Percentiles rank a stretch among this genome's conserved stretches.
Evolutionary conservation across 108 stramenopile genomes (phyloP).

Genomic region (Cyclotella sp.): DNA sequence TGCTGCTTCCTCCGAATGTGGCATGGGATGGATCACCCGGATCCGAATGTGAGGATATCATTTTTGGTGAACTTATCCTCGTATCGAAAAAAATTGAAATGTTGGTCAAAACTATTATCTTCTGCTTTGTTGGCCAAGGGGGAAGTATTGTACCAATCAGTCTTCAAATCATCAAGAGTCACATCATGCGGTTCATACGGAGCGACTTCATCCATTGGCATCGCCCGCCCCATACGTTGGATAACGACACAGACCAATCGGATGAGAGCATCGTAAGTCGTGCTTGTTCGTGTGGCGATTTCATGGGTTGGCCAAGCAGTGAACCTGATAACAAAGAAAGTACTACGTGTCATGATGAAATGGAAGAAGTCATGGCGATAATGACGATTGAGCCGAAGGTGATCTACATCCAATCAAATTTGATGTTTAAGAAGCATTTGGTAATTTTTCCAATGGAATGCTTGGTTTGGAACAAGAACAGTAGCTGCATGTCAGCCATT

Average conservation of each 20-base stretch:
- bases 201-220: neutral
- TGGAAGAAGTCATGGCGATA: no score
- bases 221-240: neutral
- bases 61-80: constrained; percentile 78
- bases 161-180: neutral
- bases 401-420: constrained; percentile 2
- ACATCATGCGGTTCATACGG: neutral
- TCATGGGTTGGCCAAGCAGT: constrained; percentile 15
- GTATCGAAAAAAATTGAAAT: constrained; percentile 52
- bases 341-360: no score
- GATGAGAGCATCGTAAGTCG: neutral
- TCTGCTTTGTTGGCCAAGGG: constrained; percentile 54
- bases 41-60: constrained; percentile 57
- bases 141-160: constrained; percentile 17
- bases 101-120: constrained; percentile 51
- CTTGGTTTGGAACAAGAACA: constrained; percentile 27
- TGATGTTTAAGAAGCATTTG: constrained; percentile 26
- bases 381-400: neutral
- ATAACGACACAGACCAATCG: neutral
- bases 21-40: constrained; percentile 36
- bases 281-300: neutral
- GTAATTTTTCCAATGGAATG: constrained; percentile 21
- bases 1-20: constrained; percentile 44
- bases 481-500: constrained; percentile 7
- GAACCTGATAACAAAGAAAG: neutral